Evolutionary conservation across 2,329 filamentous ascomycete species (phyloP), one percentile per base, ranked within the genome.

Genomic region (Hypocrella siamensis): DNA sequence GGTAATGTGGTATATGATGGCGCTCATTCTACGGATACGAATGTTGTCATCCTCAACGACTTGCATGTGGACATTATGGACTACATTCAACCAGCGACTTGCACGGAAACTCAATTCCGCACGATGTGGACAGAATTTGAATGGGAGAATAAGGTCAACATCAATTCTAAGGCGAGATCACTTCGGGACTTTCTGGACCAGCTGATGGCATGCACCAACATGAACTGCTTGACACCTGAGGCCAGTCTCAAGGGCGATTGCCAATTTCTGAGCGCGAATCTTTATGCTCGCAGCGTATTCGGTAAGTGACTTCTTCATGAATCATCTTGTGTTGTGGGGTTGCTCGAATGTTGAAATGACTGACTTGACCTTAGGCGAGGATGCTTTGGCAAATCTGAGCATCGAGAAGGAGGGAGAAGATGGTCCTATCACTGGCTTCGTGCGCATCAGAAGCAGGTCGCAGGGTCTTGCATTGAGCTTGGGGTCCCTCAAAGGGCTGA

Each of bases 51-150:
- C 44, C 70, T 98, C 33, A 96, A 96, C 52, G 90, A 98, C 53
- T 75, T 98, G 19, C 90, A 98, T 49, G 88, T 96, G 35, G 90
- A 98, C 51, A 94, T 98, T 42, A 98, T 98, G 90, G 90, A 98
- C 60, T 98, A 98, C 61, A 98, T 98, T 48, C 88, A 96, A 53
- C 90, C 90, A 2, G 88, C 88, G 6, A 78, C 85, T 12, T 98
- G 90, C 66, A 90, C 84, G 4, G 90, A 98, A 65, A 94, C 88
- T 9, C 85, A 96, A 49, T 98, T 98, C 76, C 75, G 90, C 37
- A 93, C 84, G n/a, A 98, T 98, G 90, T 98, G 90, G 90, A 98
- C 90, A 24, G 90, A 98, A 53, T 98, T 98, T 44, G 90, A 98
- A 54, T 98, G 90, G 90, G 90, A 98, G 67, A 98, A 98, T 64